Base-by-base conservation (phyloP, 176 grass and related monocot genomes). In the Avena insularis region DNA sequence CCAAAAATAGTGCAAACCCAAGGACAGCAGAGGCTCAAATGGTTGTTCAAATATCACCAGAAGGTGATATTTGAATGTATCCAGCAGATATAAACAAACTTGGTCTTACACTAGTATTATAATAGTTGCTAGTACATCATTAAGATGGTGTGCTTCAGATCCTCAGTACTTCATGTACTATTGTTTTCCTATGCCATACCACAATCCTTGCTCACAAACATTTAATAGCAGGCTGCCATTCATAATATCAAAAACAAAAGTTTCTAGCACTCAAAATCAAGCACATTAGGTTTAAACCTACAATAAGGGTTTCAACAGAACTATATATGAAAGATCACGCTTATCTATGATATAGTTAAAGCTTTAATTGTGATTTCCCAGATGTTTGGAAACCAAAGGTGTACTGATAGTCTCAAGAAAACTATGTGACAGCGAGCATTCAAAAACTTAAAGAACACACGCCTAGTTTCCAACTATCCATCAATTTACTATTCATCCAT, bases 401-500 rank as follows among this genome's bases (percentile, higher is more conserved):
- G 54, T 71, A 15, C 4, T 4, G 8, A 19, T 38, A 66, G 47
- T 78, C 59, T 55, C 12, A 54, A 82, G 46, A 13, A 29, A 55
- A 67, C 19, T 82, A 77, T 77, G 8, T 43, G 40, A 43, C 40
- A 43, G 40, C 40, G 56, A 88, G 45, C 47, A 85, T 43, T 65
- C 54, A 23, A 21, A 21, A 47, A 75, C 76, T 23, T 85, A 6
- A 13, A 74, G 66, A 85, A 84, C 33, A 46, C 11, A 19, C 68
- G 45, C 23, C 36, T 27, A 76, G 12, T 85, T 85, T 31, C 36
- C 23, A 81, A 38, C 67, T 85, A 81, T n/a, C 36, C 35, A 85
- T 58, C 57, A 89, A 3, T 76, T 54, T 55, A 27, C 27, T 85
- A 10, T 73, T 7, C 63, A 54, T 71, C 75, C 55, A 80, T 74